Conservation (phyloP, 169 alveolate species). For the Sarcocystis neurona region DNA sequence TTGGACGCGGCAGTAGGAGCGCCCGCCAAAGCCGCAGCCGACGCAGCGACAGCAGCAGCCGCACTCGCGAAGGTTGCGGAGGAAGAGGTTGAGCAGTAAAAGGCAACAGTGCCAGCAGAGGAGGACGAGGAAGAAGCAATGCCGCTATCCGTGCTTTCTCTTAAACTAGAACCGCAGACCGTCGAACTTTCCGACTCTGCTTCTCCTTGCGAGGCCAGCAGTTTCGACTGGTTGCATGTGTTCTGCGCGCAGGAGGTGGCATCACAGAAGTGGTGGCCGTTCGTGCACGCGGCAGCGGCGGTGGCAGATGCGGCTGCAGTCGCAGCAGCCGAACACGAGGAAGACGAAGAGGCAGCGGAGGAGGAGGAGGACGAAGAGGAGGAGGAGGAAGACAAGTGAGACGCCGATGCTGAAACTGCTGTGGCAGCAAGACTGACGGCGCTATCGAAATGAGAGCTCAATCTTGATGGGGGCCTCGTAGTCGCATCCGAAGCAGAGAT, state of each 20-base stretch:
- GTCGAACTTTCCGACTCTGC: not conserved
- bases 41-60: no score
- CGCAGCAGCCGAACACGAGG: not conserved
- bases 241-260: not conserved
- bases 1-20: no score
- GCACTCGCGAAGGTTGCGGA: no score
- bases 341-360: not conserved
- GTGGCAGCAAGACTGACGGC: no score
- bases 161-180: not conserved
- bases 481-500: not conserved
- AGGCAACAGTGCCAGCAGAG: no score
- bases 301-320: not conserved
- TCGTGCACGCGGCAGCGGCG: not conserved
- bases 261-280: no score
- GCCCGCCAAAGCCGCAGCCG: no score
- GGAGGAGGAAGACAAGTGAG: not conserved
- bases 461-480: slow-evolving; percentile 2
- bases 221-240: no score
- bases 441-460: not conserved
- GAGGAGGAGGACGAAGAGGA: slow-evolving; percentile 13
- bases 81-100: no score
- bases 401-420: no score
- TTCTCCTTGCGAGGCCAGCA: not conserved
- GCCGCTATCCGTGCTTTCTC: not conserved
- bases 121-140: no score